Evolutionary conservation across 2,329 filamentous ascomycete genomes (phyloP), one percentile per base, ranked within the genome.

Genomic region (Neophaeococcomyces mojaviensis): DNA sequence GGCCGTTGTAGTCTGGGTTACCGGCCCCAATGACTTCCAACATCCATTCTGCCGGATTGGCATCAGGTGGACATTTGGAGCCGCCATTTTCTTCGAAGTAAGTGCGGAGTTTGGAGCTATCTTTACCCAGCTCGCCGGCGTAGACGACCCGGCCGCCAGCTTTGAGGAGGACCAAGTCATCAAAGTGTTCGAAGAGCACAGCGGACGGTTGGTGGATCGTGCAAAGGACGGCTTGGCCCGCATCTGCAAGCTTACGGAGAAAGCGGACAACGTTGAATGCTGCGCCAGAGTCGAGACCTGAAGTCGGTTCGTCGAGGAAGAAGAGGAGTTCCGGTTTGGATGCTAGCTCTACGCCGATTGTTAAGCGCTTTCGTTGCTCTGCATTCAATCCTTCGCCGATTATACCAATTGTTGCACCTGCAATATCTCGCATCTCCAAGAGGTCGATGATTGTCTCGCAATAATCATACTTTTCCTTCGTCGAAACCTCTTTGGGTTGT

Each of bases 171-270:
- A 94, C 69, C 2, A 95, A 74, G 9, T 87, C 78, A 60, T 94
- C 88, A 55, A 94, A 95, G 63, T 88, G 84, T 62, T 92, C 85
- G 56, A 95, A 94, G 0, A 94, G 72, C 0, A 86, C 81, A 9
- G 86, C 85, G 52, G 88, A 90, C 2, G 88, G 88, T 62, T 94
- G 88, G 63, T 94, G 88, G 53, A 94, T 94, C 0, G 88, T 94
- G 67, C 86, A 92, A 2, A 94, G 76, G 55, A 94, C 87, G 5
- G 88, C 88, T 62, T 94, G 88, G 1, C 88, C 88, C 3, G 84
- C 84, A 32, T 78, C 74, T 1, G 79, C 76, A 2, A 83, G 66
- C 55, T 81, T 80, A 4, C 77, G 70, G 4, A 83, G 63, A 49
- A 83, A 79, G 0, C 76, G 70, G 4, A 81, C 69, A 49, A 81